Base-by-base conservation (phyloP, 1,139 yeast genomes). In the Zygosaccharomyces sapae region DNA sequence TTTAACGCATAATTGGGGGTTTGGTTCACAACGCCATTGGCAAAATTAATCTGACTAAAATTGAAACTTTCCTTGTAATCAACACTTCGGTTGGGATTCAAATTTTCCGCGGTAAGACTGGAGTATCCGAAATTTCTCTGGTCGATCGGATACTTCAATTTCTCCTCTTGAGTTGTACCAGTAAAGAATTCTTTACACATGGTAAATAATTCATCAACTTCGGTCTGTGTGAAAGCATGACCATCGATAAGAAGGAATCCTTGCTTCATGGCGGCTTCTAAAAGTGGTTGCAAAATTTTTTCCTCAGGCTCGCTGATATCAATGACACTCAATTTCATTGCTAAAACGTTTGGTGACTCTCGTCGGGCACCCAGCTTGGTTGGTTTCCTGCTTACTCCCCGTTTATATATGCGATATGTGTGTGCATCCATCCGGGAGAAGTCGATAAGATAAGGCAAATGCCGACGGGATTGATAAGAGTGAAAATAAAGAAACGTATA, bases 171-270 rank as follows among this genome's bases (percentile, higher is more conserved):
- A 0, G 86, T 80, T 37, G 76, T 66, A 2, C 45, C 38, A 3
- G 70, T 70, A 56, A 86, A 85, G 61, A 79, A 84, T 16, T 71
- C 63, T 49, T 72, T 68, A n/a, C 88, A 79, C 39, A 80, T 55
- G 9, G 60, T 64, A 56, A 85, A 84, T 37, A 80, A 66, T 1
- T 62, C 61, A 45, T 78, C 77, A 5, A 83, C 83, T 52, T 83
- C 89, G 3, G 67, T 64, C 48, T 75, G 75, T 0, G 79, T 67
- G 59, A 85, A 81, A 5, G 76, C 83, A 54, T 85, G 87, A 5
- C 92, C 92, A 56, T 83, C 86, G 5, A 85, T 71, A 56, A 83
- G 82, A 38, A 85, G 69, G 57, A 86, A 85, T 0, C 95, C 94
- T 52, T 83, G 84, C 0, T 78, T 67, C 12, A 78, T 71, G 5